phyloP scores from a whole-genome alignment of 805 yeast species.

The Candida michaelii region DNA sequence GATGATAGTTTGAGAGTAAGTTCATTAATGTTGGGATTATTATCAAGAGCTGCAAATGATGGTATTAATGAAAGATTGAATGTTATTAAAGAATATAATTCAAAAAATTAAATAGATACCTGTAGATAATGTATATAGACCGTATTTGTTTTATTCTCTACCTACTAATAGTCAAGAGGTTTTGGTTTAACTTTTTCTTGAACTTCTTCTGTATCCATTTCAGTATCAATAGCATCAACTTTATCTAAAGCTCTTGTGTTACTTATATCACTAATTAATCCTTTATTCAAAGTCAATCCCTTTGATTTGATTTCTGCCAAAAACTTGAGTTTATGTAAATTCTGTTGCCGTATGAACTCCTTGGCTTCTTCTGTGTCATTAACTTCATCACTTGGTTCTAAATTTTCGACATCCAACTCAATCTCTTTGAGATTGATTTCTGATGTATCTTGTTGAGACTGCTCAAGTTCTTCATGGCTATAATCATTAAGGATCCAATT shows the following conservation, averaged over 20 bases:
- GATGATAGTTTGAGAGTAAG: slow-evolving; percentile 87
- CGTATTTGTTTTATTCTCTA: too few relatives aligned
- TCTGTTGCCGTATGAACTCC: slow-evolving; percentile 14
- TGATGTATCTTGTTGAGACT: slow-evolving; percentile 13
- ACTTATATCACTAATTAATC: background rate
- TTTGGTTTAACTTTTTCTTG: background rate
- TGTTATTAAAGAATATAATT: slow-evolving; percentile 14
- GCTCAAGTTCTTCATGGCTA: slow-evolving; percentile 13
- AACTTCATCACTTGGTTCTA: background rate
- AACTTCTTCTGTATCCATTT: background rate
- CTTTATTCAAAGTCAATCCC: slow-evolving; percentile 16
- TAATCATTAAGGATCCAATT: slow-evolving; percentile 7
- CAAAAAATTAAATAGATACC: background rate
- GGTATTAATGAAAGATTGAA: slow-evolving; percentile 64
- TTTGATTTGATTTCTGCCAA: slow-evolving; percentile 23
- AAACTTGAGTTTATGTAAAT: slow-evolving; percentile 23
- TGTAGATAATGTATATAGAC: slow-evolving; percentile 8
- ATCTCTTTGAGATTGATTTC: background rate
- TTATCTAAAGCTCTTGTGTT: background rate
- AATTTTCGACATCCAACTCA: slow-evolving; percentile 4
- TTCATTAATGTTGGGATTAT: slow-evolving; percentile 75
- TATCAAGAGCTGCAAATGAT: slow-evolving; percentile 79
- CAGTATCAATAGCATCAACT: background rate
- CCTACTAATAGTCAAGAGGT: background rate
- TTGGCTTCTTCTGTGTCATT: background rate